phyloP scores from a whole-genome alignment of 2,329 filamentous ascomycete species.

The Cladosporium colombiae region DNA sequence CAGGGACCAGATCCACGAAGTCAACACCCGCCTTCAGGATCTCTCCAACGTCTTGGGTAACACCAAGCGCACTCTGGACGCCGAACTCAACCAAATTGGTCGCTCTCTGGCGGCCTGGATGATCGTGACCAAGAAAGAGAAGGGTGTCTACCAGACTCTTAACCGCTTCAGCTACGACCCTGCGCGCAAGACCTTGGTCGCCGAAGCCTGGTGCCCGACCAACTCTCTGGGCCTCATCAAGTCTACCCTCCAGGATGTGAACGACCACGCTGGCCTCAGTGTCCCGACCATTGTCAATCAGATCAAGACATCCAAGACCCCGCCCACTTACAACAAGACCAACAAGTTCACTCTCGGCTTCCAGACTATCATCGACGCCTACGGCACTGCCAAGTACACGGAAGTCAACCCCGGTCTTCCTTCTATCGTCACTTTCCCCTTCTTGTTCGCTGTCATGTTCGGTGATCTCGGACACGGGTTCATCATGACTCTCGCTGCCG shows the following conservation, averaged over 20 bases:
- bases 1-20: conserved; percentile 93
- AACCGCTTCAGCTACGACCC: conserved; percentile 97
- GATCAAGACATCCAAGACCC: conserved; percentile 94
- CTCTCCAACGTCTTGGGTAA: conserved; percentile 90
- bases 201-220: conserved; percentile 95
- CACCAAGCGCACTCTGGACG: conserved; percentile 90
- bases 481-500: conserved; percentile 80
- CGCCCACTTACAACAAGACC: conserved; percentile 94
- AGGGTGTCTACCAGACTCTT: conserved; percentile 92
- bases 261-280: conserved; percentile 91
- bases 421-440: conserved; percentile 97
- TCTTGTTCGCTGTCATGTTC: conserved; percentile 99
- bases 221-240: conserved; percentile 88
- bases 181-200: conserved; percentile 91
- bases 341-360: conserved; percentile 99
- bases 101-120: conserved; percentile 94
- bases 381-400: conserved; percentile 94
- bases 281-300: conserved; percentile 98
- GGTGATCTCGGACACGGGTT: conserved; percentile 93
- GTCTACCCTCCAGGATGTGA: conserved; percentile 92
- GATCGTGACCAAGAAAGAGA: conserved; percentile 97
- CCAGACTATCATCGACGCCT: conserved; percentile 98
- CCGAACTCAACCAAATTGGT: conserved; percentile 89
- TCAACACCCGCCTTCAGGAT: conserved; percentile 89
- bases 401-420: conserved; percentile 96